A percentile compares a stretch with the other conserved stretches of the same genome.
These are phyloP conservation scores for Cercophora newfieldiana DNA, from an alignment of 495 filamentous ascomycete genomes.

Conservation along the genomic window DNA sequence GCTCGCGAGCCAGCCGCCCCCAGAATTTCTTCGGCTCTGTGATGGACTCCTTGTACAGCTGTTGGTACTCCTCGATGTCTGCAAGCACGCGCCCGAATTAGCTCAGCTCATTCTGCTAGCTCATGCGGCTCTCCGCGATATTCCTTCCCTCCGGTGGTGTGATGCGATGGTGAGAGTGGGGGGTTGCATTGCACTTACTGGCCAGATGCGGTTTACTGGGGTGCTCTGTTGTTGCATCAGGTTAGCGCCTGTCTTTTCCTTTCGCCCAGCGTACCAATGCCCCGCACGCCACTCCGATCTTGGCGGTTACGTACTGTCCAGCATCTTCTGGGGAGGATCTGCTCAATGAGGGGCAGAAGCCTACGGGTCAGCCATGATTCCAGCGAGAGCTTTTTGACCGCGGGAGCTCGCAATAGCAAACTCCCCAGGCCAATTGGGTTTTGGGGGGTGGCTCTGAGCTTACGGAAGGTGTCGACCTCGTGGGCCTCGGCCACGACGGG, in stretches of 20 bases:
- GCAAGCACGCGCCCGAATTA: slow-evolving; percentile 22
- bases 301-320: slow-evolving; percentile 55
- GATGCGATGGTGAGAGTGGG: slow-evolving; percentile 5
- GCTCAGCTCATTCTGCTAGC: slow-evolving; percentile 16
- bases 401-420: slow-evolving; percentile 4
- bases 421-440: slow-evolving; percentile 16
- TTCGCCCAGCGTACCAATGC: slow-evolving; percentile 27
- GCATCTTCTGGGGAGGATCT: slow-evolving; percentile 61
- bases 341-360: slow-evolving; percentile 2
- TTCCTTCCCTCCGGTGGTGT: neutral
- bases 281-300: slow-evolving; percentile 25
- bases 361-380: neutral
- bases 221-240: slow-evolving; percentile 47
- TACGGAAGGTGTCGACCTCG: slow-evolving; percentile 79
- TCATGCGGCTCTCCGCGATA: neutral
- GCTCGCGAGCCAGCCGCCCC: slow-evolving; percentile 79
- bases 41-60: slow-evolving; percentile 95
- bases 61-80: slow-evolving; percentile 82
- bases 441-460: slow-evolving; percentile 21
- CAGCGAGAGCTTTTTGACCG: neutral
- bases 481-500: slow-evolving; percentile 83
- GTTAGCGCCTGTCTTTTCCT: slow-evolving; percentile 37
- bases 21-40: slow-evolving; percentile 90
- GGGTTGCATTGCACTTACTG: slow-evolving; percentile 39
- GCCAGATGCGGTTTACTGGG: slow-evolving; percentile 58